Base-by-base conservation (phyloP, 768 basidiomycete species). In the Candolleomyces efflorescens region DNA sequence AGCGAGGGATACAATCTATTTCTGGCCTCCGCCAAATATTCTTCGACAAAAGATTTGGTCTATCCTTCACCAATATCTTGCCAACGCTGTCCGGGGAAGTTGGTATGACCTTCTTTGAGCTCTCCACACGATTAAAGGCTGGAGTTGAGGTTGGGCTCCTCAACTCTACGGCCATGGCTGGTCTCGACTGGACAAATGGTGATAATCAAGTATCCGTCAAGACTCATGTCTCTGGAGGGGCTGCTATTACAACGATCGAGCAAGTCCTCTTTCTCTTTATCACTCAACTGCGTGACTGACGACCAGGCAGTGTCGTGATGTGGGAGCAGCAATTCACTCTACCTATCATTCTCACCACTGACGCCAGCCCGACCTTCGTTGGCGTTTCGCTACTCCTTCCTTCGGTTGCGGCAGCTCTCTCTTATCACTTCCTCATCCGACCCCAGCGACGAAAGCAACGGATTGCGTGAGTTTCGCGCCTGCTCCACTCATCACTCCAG, bases 361-460 rank as follows among this genome's bases (percentile, higher is more conserved):
- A 83, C 45, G 73, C 69, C 50, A 75, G 83, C 65, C 63, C 73
- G n/a, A 59, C 59, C 0, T 62, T 86, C 44, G 82, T 80, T 0
- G 67, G 84, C 17, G 82, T 77, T 64, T 75, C 81, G 3, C 68
- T 78, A 13, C 68, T 86, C 13, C 54, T 87, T 53, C 86, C 88
- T 22, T 80, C 83, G n/a, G 73, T 79, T 37, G 75, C 75, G 44
- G 71, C 82, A 51, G 68, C 75, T 6, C 62, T 87, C 13, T 76
- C 78, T 32, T 86, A 89, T 71, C 78, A 81, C 43, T 80, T 84
- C 62, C 67, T 82, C 55, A 67, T 87, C 44, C 78, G 80, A 63
- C 85, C 84, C 51, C 77, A 79, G 38, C 78, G 80, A 56, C 81
- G 79, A 32, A 73, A 70, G 49, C 77, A 76, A 63, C 79, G 86